Base-by-base conservation (phyloP, 257 asterid genomes). In the Galeopsis tetrahit region DNA sequence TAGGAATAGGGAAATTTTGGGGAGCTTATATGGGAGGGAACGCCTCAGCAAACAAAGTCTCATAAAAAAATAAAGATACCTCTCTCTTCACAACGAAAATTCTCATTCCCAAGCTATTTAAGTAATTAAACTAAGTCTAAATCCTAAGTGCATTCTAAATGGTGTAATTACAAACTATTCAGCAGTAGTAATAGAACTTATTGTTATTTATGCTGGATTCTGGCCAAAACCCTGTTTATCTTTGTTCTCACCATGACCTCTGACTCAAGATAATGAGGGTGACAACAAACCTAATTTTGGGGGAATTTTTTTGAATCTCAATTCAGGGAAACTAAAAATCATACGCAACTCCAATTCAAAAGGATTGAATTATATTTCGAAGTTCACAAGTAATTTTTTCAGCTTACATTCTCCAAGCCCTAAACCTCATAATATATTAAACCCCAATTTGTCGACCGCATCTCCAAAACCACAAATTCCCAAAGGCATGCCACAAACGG, bases 321-420 rank as follows among this genome's bases (percentile, higher is more conserved):
- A 68, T 36, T 32, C 10, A 34, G 36, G 28, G 28, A 73, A 69
- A 40, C 32, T 36, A 6, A 17, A 35, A 49, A 10, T 13, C 44
- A 39, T 36, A 66, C 3, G 40, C 52, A 33, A 51, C 8, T 56
- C 6, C 52, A 65, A 57, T n/a, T 59, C 31, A 6, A 8, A 64
- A 57, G 21, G 49, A 49, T 1, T 17, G 35, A 68, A 33, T 64
- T 48, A 4, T 3, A 66, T 8, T 42, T 31, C 61, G 40, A 58
- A 52, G 2, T 28, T 14, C 35, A 57, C 2, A 71, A 62, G 7
- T 31, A 56, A 17, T 67, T 52, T 10, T 62, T 33, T 32, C 31
- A 46, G 73, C 34, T 28, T 7, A 58, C 53, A 70, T 64, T 62
- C 38, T 39, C 52, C 34, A 77, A 75, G 78, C 81, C 81, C 76